A percentile compares a stretch with the other conserved stretches of the same genome.
Evolutionary conservation across 768 basidiomycete genomes (phyloP).

Genomic region (Piloderma croceum): DNA sequence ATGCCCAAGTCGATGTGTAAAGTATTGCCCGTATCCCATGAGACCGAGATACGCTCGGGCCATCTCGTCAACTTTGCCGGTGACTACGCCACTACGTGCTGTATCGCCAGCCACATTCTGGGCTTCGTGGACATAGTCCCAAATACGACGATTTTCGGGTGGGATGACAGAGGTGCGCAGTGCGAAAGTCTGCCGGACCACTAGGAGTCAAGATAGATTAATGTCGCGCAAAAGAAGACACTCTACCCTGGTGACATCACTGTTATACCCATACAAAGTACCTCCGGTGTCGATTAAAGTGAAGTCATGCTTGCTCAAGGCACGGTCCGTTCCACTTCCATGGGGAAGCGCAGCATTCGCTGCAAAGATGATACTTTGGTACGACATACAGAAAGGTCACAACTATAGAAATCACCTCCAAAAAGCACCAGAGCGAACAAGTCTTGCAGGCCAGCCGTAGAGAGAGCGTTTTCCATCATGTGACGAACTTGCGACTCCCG

Average conservation of each 20-base stretch:
- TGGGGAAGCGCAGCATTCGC: slow-evolving; percentile 87
- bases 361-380: slow-evolving; percentile 22
- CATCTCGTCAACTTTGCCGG: slow-evolving; percentile 53
- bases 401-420: slow-evolving; percentile 48
- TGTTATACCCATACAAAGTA: slow-evolving; percentile 65
- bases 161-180: slow-evolving; percentile 54
- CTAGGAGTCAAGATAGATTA: slow-evolving; percentile 1
- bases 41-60: slow-evolving; percentile 48
- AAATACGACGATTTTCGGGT: slow-evolving; percentile 45
- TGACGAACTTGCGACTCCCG: slow-evolving; percentile 61
- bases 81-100: slow-evolving; percentile 43
- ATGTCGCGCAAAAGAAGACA: slow-evolving; percentile 2
- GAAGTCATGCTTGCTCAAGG: slow-evolving; percentile 51
- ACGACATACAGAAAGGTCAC: neutral
- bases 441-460: slow-evolving; percentile 51
- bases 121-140: slow-evolving; percentile 61
- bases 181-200: slow-evolving; percentile 51
- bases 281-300: slow-evolving; percentile 74
- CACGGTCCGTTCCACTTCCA: slow-evolving; percentile 68
- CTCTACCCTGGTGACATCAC: slow-evolving; percentile 76
- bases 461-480: slow-evolving; percentile 54
- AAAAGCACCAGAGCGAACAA: slow-evolving; percentile 68
- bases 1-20: slow-evolving; percentile 80
- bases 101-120: slow-evolving; percentile 49
- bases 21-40: slow-evolving; percentile 48